Base-by-base conservation (phyloP, 169 alveolate genomes). In the Eimeria necatrix region DNA sequence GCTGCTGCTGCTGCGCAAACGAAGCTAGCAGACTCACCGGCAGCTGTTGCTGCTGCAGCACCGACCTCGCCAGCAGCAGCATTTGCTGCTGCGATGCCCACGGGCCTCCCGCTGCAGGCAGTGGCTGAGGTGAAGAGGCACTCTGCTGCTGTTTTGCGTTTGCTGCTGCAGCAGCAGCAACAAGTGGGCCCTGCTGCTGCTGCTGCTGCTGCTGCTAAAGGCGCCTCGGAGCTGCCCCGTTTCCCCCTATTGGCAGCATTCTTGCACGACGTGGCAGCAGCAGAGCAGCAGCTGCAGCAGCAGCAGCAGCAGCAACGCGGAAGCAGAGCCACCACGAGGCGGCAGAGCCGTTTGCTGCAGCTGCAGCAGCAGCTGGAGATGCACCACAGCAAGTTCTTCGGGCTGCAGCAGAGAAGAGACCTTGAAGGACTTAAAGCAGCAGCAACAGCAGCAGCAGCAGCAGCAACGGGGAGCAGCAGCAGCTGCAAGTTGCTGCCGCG, bases 261-360 rank as follows among this genome's bases (percentile, higher is more conserved):
- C 48, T 46, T 80, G 53, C 12, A 18, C 12, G 70, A 51, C 49
- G 12, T 80, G 0, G 88, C 51, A 18, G 88, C 61, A 49, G 88
- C 88, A 48, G 88, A 80, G 70, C 71, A 80, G 70, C 78, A 68
- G 32, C 78, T 68, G 78, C 78, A 68, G 78, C 88, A 80, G 88
- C 88, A 80, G 88, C 88, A 80, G 70, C 61, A 48, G 51, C 46
- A 49, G 71, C 88, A 80, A 24, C 24, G 22, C 48, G 0, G 46
- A 61, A 48, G 85, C 59, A 48, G 4, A 1, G 32, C 32, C 59
- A 8, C 48, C 24, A 80, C 88, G 70, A 6, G 71, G 49, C 68
- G 88, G 61, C 71, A 51, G 20, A 46, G 10, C 41, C 68, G 70
- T 41, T 46, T 80, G 61, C 88, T 80, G 88, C 70, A 49, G 88